Percentiles rank a stretch among this genome's conserved stretches.
These are phyloP conservation scores for Dendrobium huoshanense DNA, from an alignment of 106 monocot genomes.

Conservation along the genomic window DNA sequence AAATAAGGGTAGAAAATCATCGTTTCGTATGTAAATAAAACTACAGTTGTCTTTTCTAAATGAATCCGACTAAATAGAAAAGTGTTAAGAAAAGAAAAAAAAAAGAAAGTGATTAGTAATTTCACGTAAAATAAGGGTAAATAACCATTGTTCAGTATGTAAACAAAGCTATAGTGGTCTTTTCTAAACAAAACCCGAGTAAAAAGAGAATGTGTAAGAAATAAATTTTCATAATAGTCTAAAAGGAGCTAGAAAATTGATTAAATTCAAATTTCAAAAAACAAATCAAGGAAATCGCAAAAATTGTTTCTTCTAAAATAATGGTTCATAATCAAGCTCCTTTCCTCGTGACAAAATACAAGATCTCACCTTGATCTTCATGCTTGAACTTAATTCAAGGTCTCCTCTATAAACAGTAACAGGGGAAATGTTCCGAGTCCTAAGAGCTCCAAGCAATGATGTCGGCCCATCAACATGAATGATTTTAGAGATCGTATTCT, in stretches of 20 bases:
- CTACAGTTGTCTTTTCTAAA: not conserved
- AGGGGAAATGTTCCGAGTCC: slow-evolving; percentile 69
- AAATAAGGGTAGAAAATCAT: not conserved
- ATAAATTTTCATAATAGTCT: no score
- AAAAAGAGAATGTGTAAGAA: not conserved
- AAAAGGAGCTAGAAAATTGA: not conserved
- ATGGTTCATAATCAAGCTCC: not conserved
- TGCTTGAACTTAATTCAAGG: slow-evolving; percentile 72
- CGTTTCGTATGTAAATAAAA: not conserved
- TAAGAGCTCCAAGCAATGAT: slow-evolving; percentile 80
- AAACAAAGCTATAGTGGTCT: no score
- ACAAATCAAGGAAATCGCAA: not conserved
- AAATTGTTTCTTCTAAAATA: not conserved
- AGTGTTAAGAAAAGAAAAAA: not conserved
- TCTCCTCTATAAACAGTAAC: slow-evolving; percentile 95
- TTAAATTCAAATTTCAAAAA: not conserved
- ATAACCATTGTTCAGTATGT: no score
- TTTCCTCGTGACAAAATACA: not conserved
- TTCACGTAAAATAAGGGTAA: no score
- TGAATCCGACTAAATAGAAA: not conserved
- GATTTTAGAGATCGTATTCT: slow-evolving; percentile 40
- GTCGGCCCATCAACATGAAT: slow-evolving; percentile 50
- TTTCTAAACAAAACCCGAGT: not conserved
- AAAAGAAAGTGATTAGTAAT: not conserved
- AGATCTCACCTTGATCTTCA: slow-evolving; percentile 90